Base-by-base conservation (phyloP, 1,284 basidiomycete genomes). In the Moniliophthora roreri region DNA sequence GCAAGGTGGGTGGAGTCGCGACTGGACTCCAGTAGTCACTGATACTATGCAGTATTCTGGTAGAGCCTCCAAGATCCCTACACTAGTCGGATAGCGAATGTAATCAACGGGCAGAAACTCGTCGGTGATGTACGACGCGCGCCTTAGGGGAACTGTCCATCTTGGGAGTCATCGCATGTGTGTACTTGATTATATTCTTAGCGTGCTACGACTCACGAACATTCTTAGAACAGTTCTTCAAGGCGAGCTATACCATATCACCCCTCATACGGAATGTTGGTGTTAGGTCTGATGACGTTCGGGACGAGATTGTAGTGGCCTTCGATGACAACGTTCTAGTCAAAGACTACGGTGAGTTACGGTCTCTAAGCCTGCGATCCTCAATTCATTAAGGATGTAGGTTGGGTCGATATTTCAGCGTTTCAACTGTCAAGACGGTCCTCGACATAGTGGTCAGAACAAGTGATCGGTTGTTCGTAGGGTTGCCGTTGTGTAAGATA, bases 231-330 rank as follows among this genome's bases (percentile, higher is more conserved):
- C 53, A 61, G 59, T 42, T 44, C 21, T 36, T 63, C 10, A 60
- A 63, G 49, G 55, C 50, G 3, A 56, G 62, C 18, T 62, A 62
- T 37, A 66, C 58, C 32, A 51, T 64, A 0, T 57, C 58, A 1
- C 58, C 59, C 11, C 55, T 67, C 35, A 65, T 63, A 0, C 52
- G 63, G 39, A 62, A 63, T 32, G 48, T 68, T 38, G 59, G 46
- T 1, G 44, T 51, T 20, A 56, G 58, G 10, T 64, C 66, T 37
- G 49, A 52, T 1, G 65, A 68, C 23, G 53, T 67, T 15, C 47
- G 58, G 18, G 65, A 68, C 20, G 66, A 68, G 45, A 62, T 65
- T n/a, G 23, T 50, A 8, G 50, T 51, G 20, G 57, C 63, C 11
- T 50, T 63, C 26, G 35, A 10, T 11, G 56, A 57, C 15, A 11